Evolutionary conservation across 768 basidiomycete species (phyloP), one percentile per base, ranked within the genome.

Genomic region (Austroboletus eburneus): DNA sequence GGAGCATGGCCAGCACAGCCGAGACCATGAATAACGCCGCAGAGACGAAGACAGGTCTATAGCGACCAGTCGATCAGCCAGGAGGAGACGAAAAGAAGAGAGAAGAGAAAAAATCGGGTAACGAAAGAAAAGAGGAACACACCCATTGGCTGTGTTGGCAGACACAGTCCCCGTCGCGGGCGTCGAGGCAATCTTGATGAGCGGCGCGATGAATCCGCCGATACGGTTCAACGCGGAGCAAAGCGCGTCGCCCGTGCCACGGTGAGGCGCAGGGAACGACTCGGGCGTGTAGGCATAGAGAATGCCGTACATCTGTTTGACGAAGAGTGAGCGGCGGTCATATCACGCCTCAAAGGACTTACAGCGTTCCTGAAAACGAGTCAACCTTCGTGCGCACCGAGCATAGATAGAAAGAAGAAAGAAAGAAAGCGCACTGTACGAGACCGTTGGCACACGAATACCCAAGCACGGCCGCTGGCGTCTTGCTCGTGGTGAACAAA

Each of bases 221-320:
- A 76, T 67, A 29, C 74, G 68, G 55, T 79, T 79, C 53, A 78
- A 67, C 14, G 69, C 73, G 49, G 69, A 70, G 51, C 62, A 73
- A 52, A 71, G 71, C 3, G 77, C 78, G 45, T 77, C 74, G 9
- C 76, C 78, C 0, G 78, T 78, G 3, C 79, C 79, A 29, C 79
- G 72, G 51, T 78, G 76, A 3, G 76, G 74, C 0, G 76, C 75
- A 0, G 79, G 76, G 65, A 81, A 81, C 17, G 77, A 75, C 56
- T 81, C 79, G 1, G 79, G 79, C 8, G 79, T 80, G 53, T 79
- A 79, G 2, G 78, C 78, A 43, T 74, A 81, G 13, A 79, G 64
- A 9, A 78, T 69, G 9, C 75, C 78, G 48, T 78, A 77, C 74
- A 76, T 74, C 72, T 63, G 21, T 43, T 21, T 7, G 29, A 29